Base-by-base conservation (phyloP, 2,329 filamentous ascomycete genomes). In the Neonectria coccinea region DNA sequence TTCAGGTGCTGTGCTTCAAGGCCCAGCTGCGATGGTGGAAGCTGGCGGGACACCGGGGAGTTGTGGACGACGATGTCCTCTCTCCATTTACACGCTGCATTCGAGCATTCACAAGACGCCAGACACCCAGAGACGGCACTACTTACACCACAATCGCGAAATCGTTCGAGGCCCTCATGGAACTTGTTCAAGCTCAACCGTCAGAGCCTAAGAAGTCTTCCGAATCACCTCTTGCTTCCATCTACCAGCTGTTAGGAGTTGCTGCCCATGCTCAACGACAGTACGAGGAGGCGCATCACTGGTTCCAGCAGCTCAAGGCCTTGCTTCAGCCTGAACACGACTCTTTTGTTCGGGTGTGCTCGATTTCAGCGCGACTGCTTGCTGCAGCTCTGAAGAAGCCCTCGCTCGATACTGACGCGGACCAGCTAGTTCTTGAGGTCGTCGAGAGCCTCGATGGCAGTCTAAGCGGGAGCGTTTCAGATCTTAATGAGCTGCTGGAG, bases 11-110 rank as follows among this genome's bases (percentile, higher is more conserved):
- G 1, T 91, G 88, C 10, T 83, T 94, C 42, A 82, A 84, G 25
- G 80, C 85, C 8, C 85, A 90, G 31, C 77, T 89, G n/a, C 79
- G 82, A 45, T 92, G 88, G 85, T 93, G 91, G 91, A 81, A 78
- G 45, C 72, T 92, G 62, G 85, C 85, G 7, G 82, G 84, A 2
- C 89, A 92, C 70, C 76, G 85, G 63, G 86, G 85, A 1, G 85
- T 91, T 62, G 74, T 85, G 5, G 85, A 89, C 39, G 89, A 88
- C 61, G 91, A 93, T 14, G 77, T 94, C 7, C 73, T 90, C n/a
- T 82, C 86, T 1, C 90, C 91, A 0, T 85, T 92, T 53, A 83
- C 85, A 0, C 87, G 86, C 56, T 93, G 88, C 67, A 70, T 92
- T 18, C 80, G 83, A 10, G 85, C 91, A 1, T 91, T 89, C 68